These are phyloP conservation scores for Podaxis sp. DNA, from an alignment of 768 basidiomycete species.

Conservation along the genomic window DNA sequence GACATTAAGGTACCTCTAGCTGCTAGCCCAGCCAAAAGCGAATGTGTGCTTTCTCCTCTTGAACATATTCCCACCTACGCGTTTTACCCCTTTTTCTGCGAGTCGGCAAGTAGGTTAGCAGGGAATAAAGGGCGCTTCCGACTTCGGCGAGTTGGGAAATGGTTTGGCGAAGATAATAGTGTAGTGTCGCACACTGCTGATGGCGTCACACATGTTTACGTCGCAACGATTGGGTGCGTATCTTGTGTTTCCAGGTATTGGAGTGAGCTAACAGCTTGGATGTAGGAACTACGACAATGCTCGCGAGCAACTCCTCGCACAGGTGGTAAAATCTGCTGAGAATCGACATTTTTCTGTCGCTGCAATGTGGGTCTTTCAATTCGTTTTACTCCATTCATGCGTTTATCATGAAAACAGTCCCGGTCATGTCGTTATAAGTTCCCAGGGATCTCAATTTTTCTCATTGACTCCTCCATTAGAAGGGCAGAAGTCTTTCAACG, in stretches of 20 bases:
- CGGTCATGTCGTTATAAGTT: constrained; percentile 10
- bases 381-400: not conserved
- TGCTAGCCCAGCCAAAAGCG: not conserved
- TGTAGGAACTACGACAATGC: not conserved
- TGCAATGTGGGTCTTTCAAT: constrained; percentile 6
- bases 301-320: constrained; percentile 7
- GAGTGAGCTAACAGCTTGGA: not conserved
- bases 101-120: constrained; percentile 39
- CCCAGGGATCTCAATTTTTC: not conserved
- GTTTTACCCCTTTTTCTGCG: constrained; percentile 58
- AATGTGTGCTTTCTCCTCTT: not conserved
- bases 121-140: constrained; percentile 53
- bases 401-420: constrained; percentile 4
- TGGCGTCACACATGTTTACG: not conserved
- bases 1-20: not conserved
- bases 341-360: not conserved
- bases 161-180: constrained; percentile 30
- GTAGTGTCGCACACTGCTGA: constrained; percentile 1
- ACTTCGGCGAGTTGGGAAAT: constrained; percentile 58
- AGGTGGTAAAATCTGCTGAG: not conserved
- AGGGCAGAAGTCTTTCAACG: constrained; percentile 2
- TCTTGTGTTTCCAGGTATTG: not conserved
- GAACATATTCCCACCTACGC: constrained; percentile 43
- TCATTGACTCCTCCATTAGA: constrained; percentile 6
- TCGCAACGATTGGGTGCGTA: not conserved